Base-by-base conservation (phyloP, 2,329 filamentous ascomycete species). In the Pleomassaria siparia region DNA sequence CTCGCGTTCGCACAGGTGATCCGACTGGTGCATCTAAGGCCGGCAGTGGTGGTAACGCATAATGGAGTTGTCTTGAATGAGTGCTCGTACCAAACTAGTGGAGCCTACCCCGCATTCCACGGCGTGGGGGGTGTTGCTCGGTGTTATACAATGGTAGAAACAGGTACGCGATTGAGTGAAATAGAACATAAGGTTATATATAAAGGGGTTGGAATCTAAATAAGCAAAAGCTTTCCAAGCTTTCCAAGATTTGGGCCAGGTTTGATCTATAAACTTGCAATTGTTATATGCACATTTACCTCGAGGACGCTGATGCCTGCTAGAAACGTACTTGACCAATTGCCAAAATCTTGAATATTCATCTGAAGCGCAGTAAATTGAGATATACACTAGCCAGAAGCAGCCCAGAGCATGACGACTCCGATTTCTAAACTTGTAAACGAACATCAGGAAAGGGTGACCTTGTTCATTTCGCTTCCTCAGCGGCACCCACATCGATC, bases 401-500 rank as follows among this genome's bases (percentile, higher is more conserved):
- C 35, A 20, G 35, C 20, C 10, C 35, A 37, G 35, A 37, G 35
- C 35, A 11, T 13, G 24, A 11, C 12, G 35, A 13, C 35, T 22
- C 35, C 6, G 4, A 6, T 9, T 24, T 37, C 35, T 37, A 37
- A 22, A 22, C 35, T 22, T 37, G 10, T 3, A 22, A 37, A 13
- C 18, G 37, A 16, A 40, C n/a, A 26, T 15, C 9, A 40, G 15
- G 25, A 20, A 26, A 40, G 22, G n/a, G 12, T 40, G 15, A 16
- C 24, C 7, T 40, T 15, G 22, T 40, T 29, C 25, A 40, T 29
- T 40, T 26, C 24, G 37, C 28, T 3, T 16, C 15, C 24, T 40
- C 22, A 13, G 37, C 37, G 25, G 36, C 20, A 18, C 33, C 44
- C 28, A 96, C 85, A 57, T 95, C 90, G 64, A 95, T 83, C 49